Conservation (phyloP, 2,329 filamentous ascomycete genomes). For the Paracamarosporium sp. region DNA sequence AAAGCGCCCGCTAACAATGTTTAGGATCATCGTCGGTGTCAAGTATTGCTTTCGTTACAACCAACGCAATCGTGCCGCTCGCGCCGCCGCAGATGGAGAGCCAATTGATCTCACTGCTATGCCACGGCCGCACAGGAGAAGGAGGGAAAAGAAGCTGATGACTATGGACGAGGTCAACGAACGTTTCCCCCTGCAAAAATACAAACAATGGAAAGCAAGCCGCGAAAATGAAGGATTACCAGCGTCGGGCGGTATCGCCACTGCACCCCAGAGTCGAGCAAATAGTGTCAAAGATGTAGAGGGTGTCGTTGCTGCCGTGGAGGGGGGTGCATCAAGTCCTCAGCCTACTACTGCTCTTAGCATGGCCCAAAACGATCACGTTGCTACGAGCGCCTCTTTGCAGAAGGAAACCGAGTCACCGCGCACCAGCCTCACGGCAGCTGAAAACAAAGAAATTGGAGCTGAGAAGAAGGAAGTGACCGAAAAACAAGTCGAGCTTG, state of each 20-base stretch:
- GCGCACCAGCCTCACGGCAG: constrained; percentile 27
- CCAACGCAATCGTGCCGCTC: constrained; percentile 83
- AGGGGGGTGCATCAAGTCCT: constrained; percentile 38
- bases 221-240: constrained; percentile 85
- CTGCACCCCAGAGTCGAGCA: constrained; percentile 73
- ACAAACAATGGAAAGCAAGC: constrained; percentile 90
- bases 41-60: constrained; percentile 99
- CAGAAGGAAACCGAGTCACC: constrained; percentile 20
- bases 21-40: constrained; percentile 97
- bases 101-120: constrained; percentile 87
- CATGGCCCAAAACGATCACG: constrained; percentile 55
- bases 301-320: constrained; percentile 39
- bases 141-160: constrained; percentile 98
- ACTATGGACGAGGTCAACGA: constrained; percentile 99
- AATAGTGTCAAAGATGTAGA: constrained; percentile 75
- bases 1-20: constrained; percentile 27
- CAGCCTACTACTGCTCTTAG: constrained; percentile 47
- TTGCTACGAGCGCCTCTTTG: constrained; percentile 48
- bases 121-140: constrained; percentile 81
- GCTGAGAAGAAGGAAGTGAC: constrained; percentile 13
- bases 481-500: constrained; percentile 34
- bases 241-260: constrained; percentile 78
- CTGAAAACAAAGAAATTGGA: constrained; percentile 29
- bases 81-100: constrained; percentile 76
- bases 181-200: constrained; percentile 93